A percentile compares a stretch with the other conserved stretches of the same genome.
Conservation (phyloP, 2,329 filamentous ascomycete species). For the Fusarium oxysporum region DNA sequence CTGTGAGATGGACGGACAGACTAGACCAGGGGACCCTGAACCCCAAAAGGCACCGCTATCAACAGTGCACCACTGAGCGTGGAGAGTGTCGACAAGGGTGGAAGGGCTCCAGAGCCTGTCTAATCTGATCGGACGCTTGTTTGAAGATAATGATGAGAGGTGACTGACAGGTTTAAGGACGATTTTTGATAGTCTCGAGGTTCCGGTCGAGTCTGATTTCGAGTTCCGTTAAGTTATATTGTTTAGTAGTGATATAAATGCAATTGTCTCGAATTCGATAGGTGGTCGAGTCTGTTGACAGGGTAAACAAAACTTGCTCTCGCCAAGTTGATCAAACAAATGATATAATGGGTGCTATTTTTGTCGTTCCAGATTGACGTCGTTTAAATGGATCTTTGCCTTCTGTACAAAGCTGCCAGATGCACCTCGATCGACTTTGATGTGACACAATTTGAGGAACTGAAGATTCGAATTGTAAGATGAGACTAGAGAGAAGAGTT, state of each 20-base stretch:
- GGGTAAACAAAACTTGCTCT: conserved; percentile 28
- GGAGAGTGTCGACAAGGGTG: conserved; percentile 20
- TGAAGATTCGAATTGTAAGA: conserved; percentile 2
- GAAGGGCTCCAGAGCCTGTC: conserved; percentile 10
- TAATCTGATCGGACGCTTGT: conserved; percentile 33
- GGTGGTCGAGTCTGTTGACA: conserved; percentile 3
- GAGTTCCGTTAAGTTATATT: neutral
- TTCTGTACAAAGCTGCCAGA: neutral
- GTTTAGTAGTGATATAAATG: neutral
- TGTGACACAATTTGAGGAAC: conserved; percentile 1
- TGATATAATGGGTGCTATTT: conserved; percentile 28
- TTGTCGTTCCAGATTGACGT: conserved; percentile 18
- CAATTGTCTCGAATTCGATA: neutral
- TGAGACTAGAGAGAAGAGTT: conserved; percentile 2
- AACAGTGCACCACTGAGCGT: conserved; percentile 28
- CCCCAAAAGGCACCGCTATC: conserved; percentile 31
- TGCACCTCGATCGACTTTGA: neutral
- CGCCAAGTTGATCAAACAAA: conserved; percentile 26
- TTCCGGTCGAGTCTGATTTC: neutral
- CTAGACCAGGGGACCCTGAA: conserved; percentile 40
- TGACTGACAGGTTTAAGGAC: conserved; percentile 26
- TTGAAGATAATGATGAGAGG: conserved; percentile 22
- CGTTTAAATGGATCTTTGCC: neutral
- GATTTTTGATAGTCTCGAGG: neutral
- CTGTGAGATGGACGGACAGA: conserved; percentile 37